These are phyloP conservation scores for Gryganskiella cystojenkinii DNA, from an alignment of 192 early-diverging fungal genomes.

Conservation along the genomic window DNA sequence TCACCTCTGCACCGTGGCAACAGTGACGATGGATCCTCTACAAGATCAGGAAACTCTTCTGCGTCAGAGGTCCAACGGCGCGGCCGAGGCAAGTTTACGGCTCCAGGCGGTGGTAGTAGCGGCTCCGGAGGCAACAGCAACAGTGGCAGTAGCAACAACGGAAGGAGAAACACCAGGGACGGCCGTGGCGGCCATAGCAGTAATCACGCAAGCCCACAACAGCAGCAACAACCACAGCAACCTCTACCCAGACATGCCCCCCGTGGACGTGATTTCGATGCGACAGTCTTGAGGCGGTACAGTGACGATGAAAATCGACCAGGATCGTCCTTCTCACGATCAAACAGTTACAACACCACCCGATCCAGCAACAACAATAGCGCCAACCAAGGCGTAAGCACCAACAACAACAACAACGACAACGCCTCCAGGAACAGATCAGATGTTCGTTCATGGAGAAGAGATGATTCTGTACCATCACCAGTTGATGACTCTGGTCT, in stretches of 20 bases:
- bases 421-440: not conserved
- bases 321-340: slow-evolving; percentile 30
- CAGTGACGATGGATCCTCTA: not conserved
- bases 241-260: slow-evolving; percentile 30
- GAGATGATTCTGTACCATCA: not conserved
- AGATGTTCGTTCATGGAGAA: not conserved
- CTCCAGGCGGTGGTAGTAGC: slow-evolving; percentile 11
- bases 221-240: slow-evolving; percentile 1
- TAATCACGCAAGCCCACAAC: not conserved
- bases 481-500: not conserved
- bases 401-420: not conserved
- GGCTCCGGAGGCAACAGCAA: not conserved
- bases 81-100: slow-evolving; percentile 50
- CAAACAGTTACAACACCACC: slow-evolving; percentile 19
- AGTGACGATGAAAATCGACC: slow-evolving; percentile 41
- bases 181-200: too few species aligned
- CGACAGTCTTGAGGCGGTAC: slow-evolving; percentile 50
- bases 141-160: not conserved
- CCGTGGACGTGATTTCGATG: slow-evolving; percentile 55
- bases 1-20: too few species aligned
- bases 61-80: slow-evolving; percentile 24
- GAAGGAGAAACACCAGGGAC: not conserved
- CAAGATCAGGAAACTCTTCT: slow-evolving; percentile 15
- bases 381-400: not conserved
- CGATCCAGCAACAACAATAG: slow-evolving; percentile 19